phyloP scores from a whole-genome alignment of 2,329 filamentous ascomycete species.

The Colletotrichum liriopes region DNA sequence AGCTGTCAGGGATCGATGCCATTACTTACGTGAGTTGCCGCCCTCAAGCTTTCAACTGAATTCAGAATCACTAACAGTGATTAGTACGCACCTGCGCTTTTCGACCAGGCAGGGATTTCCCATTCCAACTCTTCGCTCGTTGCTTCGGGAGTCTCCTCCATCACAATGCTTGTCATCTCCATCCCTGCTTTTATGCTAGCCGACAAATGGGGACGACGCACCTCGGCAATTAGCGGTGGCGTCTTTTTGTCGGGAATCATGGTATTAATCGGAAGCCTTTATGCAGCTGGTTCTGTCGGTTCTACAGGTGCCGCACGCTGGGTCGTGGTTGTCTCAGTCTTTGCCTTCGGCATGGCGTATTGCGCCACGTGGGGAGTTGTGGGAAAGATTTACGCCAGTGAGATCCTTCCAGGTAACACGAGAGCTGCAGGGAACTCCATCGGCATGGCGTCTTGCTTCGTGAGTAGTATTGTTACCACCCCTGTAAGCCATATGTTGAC shows the following conservation, averaged over 20 bases:
- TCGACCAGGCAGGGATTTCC: slow-evolving; percentile 67
- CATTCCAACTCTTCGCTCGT: slow-evolving; percentile 61
- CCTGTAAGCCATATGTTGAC: slow-evolving; percentile 1
- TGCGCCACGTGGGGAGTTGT: slow-evolving; percentile 68
- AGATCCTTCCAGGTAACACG: slow-evolving; percentile 70
- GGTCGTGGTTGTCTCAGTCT: slow-evolving; percentile 67
- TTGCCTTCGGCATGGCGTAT: slow-evolving; percentile 64
- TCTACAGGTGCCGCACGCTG: slow-evolving; percentile 59
- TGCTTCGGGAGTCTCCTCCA: slow-evolving; percentile 73
- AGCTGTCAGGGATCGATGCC: slow-evolving; percentile 75
- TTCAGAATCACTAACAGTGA: background rate
- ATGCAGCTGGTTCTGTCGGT: slow-evolving; percentile 62
- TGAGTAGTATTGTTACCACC: slow-evolving; percentile 29
- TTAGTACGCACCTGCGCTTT: slow-evolving; percentile 74
- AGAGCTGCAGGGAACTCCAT: slow-evolving; percentile 69
- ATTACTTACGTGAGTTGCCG: slow-evolving; percentile 68
- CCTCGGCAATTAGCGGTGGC: slow-evolving; percentile 69
- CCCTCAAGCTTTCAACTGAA: background rate
- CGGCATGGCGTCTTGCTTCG: slow-evolving; percentile 56
- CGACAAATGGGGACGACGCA: slow-evolving; percentile 71
- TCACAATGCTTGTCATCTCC: slow-evolving; percentile 71
- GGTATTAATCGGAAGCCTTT: slow-evolving; percentile 68
- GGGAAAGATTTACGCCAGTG: slow-evolving; percentile 69
- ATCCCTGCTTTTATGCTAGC: slow-evolving; percentile 70
- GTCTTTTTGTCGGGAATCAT: slow-evolving; percentile 64